Conservation (phyloP, 805 yeast species). For the Isabelozyma heimii region DNA sequence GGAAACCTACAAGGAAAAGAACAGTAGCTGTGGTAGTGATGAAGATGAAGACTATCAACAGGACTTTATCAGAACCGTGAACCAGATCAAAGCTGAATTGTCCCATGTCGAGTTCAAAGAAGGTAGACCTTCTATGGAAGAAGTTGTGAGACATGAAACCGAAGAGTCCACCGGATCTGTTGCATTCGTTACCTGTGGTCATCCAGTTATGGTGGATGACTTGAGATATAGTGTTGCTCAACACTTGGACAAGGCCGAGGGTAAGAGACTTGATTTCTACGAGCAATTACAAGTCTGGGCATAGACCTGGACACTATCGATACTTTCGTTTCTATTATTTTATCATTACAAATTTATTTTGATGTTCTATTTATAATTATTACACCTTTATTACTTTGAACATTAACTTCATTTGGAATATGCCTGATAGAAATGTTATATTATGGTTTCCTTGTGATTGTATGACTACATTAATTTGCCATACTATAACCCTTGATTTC, state of each 20-base stretch:
- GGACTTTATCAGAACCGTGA: not conserved
- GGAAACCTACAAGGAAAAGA: slow-evolving; percentile 1
- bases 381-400: no score
- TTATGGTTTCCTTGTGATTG: no score
- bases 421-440: no score
- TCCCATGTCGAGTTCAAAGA: slow-evolving; percentile 37
- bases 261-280: slow-evolving; percentile 61
- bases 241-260: slow-evolving; percentile 29
- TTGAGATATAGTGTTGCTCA: slow-evolving; percentile 47
- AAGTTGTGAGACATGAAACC: slow-evolving; percentile 35
- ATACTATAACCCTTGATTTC: no score
- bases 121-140: slow-evolving; percentile 49
- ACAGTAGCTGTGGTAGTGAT: not conserved
- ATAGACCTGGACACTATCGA: slow-evolving; percentile 3
- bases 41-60: slow-evolving; percentile 2
- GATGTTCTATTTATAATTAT: no score
- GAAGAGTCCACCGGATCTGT: slow-evolving; percentile 39
- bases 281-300: slow-evolving; percentile 79
- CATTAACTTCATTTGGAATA: no score
- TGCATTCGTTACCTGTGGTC: slow-evolving; percentile 67
- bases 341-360: no score
- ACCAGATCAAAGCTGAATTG: slow-evolving; percentile 15
- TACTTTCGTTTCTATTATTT: no score
- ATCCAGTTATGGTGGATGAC: slow-evolving; percentile 55
- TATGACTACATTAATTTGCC: no score